phyloP scores from a whole-genome alignment of 805 yeast genomes.

The Schwanniomyces pseudopolymorphus region DNA sequence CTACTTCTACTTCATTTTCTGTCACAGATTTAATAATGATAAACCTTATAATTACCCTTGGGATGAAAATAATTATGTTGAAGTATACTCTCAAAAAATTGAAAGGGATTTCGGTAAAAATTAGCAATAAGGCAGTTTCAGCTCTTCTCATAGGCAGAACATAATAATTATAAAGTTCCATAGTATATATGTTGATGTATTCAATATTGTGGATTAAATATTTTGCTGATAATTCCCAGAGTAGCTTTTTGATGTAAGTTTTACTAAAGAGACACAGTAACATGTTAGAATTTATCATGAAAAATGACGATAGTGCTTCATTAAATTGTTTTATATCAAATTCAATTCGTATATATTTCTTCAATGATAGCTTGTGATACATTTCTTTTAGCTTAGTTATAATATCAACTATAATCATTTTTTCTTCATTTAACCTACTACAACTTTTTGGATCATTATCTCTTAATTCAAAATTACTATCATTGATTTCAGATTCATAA shows the following conservation, averaged over 20 bases:
- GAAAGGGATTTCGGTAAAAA: slow-evolving; percentile 15
- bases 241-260: neutral
- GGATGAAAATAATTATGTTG: slow-evolving; percentile 18
- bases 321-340: neutral
- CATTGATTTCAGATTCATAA: slow-evolving; percentile 3
- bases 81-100: slow-evolving; percentile 11
- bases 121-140: slow-evolving; percentile 6
- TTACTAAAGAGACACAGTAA: neutral
- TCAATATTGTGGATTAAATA: slow-evolving; percentile 8
- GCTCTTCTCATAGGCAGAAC: slow-evolving; percentile 10
- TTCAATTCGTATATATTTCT: neutral
- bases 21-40: slow-evolving; percentile 14
- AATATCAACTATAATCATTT: neutral
- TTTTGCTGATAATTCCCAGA: slow-evolving; percentile 15
- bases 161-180: slow-evolving; percentile 2
- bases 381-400: neutral
- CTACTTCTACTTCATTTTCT: neutral
- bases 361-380: neutral
- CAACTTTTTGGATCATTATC: neutral
- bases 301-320: neutral
- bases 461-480: neutral
- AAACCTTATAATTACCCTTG: slow-evolving; percentile 17
- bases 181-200: slow-evolving; percentile 2
- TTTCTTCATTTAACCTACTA: neutral
- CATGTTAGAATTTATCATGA: neutral